Base-by-base conservation (phyloP, 1,139 yeast genomes). In the Debaryomycetaceae sp. region DNA sequence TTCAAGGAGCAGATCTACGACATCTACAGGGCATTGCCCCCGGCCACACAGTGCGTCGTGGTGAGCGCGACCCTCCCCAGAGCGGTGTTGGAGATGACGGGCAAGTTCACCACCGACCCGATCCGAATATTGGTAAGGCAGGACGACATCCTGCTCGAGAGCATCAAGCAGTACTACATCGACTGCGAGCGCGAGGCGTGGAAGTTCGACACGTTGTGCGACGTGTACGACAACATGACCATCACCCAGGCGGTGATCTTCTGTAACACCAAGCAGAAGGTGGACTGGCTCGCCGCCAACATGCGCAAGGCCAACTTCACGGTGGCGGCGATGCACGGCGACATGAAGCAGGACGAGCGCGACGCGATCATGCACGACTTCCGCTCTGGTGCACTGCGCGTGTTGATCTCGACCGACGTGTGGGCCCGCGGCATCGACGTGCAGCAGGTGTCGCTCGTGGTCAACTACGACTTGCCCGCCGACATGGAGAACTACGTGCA, bases 361-460 rank as follows among this genome's bases (percentile, higher is more conserved):
- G 95, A 88, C 54, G 64, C 69, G 34, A 80, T 89, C 40, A 91
- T 91, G 97, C 76, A 75, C 47, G 96, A 88, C 49, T 83, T 83
- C 55, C 64, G 93, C 43, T 60, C 79, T 17, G 91, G 91, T 0
- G 75, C 74, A 42, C 79, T 88, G 5, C 69, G 97, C 35, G 95
- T 91, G 7, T 62, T 91, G 38, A 88, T 91, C 27, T 84, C 96
- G 16, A 91, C 98, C 4, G 97, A 91, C 56, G 93, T 91, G 27
- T 88, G 96, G 95, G 97, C 98, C 1, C 71, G 97, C 53, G 98
- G 98, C 32, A 89, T 89, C 35, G 97, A 89, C 56, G 97, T 89
- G 17, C 98, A 89, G 59, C 96, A 89, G 53, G 95, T 89, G n/a
- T 85, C 96, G 0, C 64, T 89, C 35, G 98, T 91, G 17, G 83